Evolutionary conservation across 495 filamentous ascomycete genomes (phyloP), one percentile per base, ranked within the genome.

Genomic region (Monascus purpureus): DNA sequence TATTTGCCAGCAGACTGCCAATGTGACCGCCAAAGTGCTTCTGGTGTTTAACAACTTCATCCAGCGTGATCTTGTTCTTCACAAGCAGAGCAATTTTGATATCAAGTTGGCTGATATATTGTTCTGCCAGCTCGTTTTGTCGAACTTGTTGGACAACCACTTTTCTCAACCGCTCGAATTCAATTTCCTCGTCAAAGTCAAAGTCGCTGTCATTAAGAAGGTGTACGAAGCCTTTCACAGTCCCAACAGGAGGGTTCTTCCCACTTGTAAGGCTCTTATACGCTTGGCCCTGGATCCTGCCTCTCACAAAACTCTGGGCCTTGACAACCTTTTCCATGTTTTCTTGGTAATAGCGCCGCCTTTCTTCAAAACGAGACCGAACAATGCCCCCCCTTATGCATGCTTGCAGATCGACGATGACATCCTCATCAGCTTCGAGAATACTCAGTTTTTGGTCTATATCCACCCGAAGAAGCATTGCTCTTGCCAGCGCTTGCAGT

Each of bases 301-400:
- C 90, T 35, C 90, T 72, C 30, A 96, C 78, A 40, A 94, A 94
- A 50, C 90, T 96, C 53, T 97, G 90, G 33, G 95, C 80, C 56
- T 97, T 97, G 57, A 97, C 77, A 13, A 97, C 92, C 60, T 90
- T 96, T 43, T 93, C 76, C 92, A 97, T 97, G 43, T 97, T 97
- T 55, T 88, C 75, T 32, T 78, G 74, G 59, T 86, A 97, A 57
- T 84, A 87, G 8, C 72, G 75, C 40, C 80, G 75, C 63, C 93
- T 90, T 45, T 85, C 82, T 25, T 69, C 74, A 44, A 93, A 97
- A 18, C 65, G 67, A 15, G 58, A 64, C 26, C 88, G 70, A 33
- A 96, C 69, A 8, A 93, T 42, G 38, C 67, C 72, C 15, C 78
- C 90, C 43, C 82, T 72, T 4, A 77, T 72, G 4, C 70, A 65